Evolutionary conservation across 768 basidiomycete genomes (phyloP), one percentile per base, ranked within the genome.

Genomic region (Boletellus emodensis): DNA sequence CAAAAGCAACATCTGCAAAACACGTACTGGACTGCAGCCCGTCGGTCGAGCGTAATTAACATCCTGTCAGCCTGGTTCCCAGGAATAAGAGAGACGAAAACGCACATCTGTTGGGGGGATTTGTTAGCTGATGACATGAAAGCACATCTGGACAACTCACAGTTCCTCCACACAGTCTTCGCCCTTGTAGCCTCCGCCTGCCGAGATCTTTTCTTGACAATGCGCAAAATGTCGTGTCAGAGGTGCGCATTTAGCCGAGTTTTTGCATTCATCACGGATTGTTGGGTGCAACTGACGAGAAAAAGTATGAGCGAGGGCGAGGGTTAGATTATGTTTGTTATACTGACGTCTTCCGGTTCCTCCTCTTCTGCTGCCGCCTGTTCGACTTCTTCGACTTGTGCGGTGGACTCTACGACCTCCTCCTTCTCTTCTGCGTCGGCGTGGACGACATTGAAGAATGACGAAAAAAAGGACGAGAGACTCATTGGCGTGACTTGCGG

Each of bases 141-240:
- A 9, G 41, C 10, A n/a, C 11, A 43, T 13, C 35, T 28, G 4
- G 4, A 33, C 42, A n/a, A 80, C 85, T 68, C 59, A 89, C 87
- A 92, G 67, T 77, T 92, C 91, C 72, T 93, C 90, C 34, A 94
- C 87, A 64, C 92, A 95, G 65, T 94, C 92, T 75, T 95, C 94
- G 55, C 83, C 83, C 66, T 90, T 85, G 80, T 79, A 91, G 35
- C 91, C 93, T 61, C 93, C 64, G 24, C 93, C 94, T 28, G 75
- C 76, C 52, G 82, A 71, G 41, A 96, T 84, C 72, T 91, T 94
- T 70, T 94, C 88, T 65, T 89, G 80, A 70, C 94, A 95, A 64
- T 94, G 89, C 52, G 86, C 79, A 69, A 94, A 95, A 73, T 95
- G 94, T 62, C 87, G 82, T 35, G 84, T 75, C 49, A 84, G 67